Evolutionary conservation across 768 basidiomycete genomes (phyloP).

Genomic region (Mycena crocata): DNA sequence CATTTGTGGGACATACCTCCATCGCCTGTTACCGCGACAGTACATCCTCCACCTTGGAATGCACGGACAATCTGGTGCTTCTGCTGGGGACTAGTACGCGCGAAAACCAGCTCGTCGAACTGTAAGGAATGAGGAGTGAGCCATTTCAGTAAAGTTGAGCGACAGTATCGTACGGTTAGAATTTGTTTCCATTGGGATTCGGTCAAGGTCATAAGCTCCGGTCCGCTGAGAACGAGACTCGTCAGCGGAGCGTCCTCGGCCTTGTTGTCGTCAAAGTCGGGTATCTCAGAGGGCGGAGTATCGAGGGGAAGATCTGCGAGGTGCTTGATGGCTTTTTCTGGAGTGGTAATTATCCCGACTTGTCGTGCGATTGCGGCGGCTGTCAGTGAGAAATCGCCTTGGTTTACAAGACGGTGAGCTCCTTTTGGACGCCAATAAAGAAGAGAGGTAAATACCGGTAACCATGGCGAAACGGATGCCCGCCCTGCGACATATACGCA

Average conservation of each 20-base stretch:
- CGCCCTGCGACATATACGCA: slow-evolving; percentile 62
- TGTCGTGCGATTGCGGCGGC: slow-evolving; percentile 73
- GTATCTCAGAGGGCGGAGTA: slow-evolving; percentile 29
- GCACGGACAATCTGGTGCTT: slow-evolving; percentile 73
- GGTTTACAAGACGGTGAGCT: background rate
- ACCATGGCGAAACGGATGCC: slow-evolving; percentile 76
- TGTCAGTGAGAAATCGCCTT: slow-evolving; percentile 68
- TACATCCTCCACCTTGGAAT: slow-evolving; percentile 61
- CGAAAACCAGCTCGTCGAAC: slow-evolving; percentile 68
- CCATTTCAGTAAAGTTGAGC: background rate
- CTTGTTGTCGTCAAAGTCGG: slow-evolving; percentile 47
- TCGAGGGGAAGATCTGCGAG: slow-evolving; percentile 50
- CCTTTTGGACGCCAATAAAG: too few species aligned
- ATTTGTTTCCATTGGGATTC: slow-evolving; percentile 46
- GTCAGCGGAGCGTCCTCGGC: slow-evolving; percentile 37
- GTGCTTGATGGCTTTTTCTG: slow-evolving; percentile 47
- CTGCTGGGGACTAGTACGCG: slow-evolving; percentile 72
- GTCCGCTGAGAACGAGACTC: slow-evolving; percentile 57
- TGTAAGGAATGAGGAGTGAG: slow-evolving; percentile 23
- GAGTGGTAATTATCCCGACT: slow-evolving; percentile 65
- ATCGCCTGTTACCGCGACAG: slow-evolving; percentile 76
- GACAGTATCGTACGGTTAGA: slow-evolving; percentile 31
- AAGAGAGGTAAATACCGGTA: slow-evolving; percentile 49
- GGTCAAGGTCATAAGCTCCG: slow-evolving; percentile 50
- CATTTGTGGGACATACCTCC: slow-evolving; percentile 54